Evolutionary conservation across 352 stramenopile genomes (phyloP), one percentile per base, ranked within the genome.

Genomic region (Pythium rishiriense): DNA sequence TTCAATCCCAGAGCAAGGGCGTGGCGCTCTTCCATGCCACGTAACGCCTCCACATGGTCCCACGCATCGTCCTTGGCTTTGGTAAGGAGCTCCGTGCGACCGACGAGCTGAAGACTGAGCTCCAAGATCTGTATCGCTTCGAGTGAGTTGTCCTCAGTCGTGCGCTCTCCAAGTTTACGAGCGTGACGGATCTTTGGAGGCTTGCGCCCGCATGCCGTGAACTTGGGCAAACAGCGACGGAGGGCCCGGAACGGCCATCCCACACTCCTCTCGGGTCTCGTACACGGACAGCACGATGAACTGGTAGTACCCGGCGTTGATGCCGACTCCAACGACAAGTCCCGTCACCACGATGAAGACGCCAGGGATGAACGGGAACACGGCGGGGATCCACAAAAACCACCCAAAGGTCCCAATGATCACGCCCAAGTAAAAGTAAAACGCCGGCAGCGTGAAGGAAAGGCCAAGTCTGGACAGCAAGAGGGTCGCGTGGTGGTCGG

Each of bases 261-360:
- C 54, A 42, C 41, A 47, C 55, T 75, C 69, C 29, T 54, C 25
- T 5, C 64, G 64, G 4, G 47, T 63, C 25, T 75, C 60, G 42
- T 73, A 73, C 15, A 76, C 65, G 22, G 63, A 76, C 22, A 73
- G 25, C 28, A 76, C 70, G 15, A 76, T 59, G 22, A 73, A 73
- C 57, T 76, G 69, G 53, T 76, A 76, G 52, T 70, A 76, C 3
- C 52, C 56, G 4, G 64, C 59, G 41, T 76, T 76, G 17, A 70
- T 15, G 11, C 19, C 46, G 24, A 76, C 62, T 5, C 56, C 56
- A 24, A 73, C 59, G 11, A 42, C 37, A 26, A 76, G 25, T 9
- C 64, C 69, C 25, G n/a, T 26, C 4, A 26, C 48, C 8, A 58
- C 17, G 33, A 42, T 51, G 19, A 58, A 57, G 5, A 49, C 17